Evolutionary conservation across 2,329 filamentous ascomycete genomes (phyloP).

Genomic region (Aspergillus pseudoviridinutans): DNA sequence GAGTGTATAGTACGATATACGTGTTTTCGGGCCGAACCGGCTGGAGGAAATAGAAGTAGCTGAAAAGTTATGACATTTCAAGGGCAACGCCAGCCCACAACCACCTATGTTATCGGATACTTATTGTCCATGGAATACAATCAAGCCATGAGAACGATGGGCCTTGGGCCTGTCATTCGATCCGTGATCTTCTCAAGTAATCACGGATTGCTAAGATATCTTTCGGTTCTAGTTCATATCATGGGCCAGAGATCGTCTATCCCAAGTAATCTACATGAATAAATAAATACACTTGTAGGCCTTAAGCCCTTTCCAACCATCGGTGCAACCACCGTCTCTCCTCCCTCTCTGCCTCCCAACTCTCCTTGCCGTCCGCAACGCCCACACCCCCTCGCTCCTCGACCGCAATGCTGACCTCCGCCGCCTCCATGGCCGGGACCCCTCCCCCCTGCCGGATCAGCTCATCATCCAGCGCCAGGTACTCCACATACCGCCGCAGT

Average conservation of each 20-base stretch:
- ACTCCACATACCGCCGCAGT: slow-evolving; percentile 54
- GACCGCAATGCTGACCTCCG: slow-evolving; percentile 68
- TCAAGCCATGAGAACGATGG: neutral
- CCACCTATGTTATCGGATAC: neutral
- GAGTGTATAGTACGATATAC: neutral
- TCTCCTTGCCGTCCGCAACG: slow-evolving; percentile 18
- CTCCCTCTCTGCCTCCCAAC: slow-evolving; percentile 22
- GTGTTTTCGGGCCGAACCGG: neutral
- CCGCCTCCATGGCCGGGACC: slow-evolving; percentile 52
- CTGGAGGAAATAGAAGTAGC: neutral
- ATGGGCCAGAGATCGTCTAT: neutral
- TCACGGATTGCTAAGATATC: neutral
- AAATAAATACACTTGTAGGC: neutral
- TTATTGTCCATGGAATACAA: neutral
- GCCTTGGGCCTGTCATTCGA: neutral
- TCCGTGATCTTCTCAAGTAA: neutral
- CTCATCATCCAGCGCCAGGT: slow-evolving; percentile 66
- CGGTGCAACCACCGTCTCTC: slow-evolving; percentile 35
- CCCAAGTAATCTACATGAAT: neutral
- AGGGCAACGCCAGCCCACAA: too few relatives aligned
- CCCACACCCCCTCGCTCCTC: slow-evolving; percentile 59
- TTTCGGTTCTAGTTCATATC: neutral
- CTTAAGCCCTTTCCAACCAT: slow-evolving; percentile 27
- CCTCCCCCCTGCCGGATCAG: slow-evolving; percentile 64
- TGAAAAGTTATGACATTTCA: neutral